Base-by-base conservation (phyloP, 2,329 filamentous ascomycete species). In the Simplicillium sp. region DNA sequence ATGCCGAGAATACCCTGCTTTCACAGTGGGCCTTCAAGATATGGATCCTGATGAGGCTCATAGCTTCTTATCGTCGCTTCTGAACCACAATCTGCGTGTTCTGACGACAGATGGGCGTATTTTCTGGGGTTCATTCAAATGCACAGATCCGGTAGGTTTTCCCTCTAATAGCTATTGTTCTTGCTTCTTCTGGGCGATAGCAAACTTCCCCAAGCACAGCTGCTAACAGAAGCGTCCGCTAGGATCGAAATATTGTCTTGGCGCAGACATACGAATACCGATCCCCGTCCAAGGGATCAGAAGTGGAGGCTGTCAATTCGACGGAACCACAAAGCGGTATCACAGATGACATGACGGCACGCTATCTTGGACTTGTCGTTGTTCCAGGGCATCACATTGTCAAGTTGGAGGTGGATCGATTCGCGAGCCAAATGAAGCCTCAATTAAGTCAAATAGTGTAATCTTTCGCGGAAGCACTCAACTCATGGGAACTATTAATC, bases 101-200 rank as follows among this genome's bases (percentile, higher is more conserved):
- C 77, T 84, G 52, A 86, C 84, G 12, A 85, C 80, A 4, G 90
- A 97, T 58, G 79, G 77, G 13, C 85, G 92, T 45, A 80, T 95
- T 59, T 98, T 97, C 61, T 78, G 88, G 41, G 92, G 92, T 15
- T 74, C 80, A 48, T 85, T 98, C 65, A 96, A 94, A 64, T 98
- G 92, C 67, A 96, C 89, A 25, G 92, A 98, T 67, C 80, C 84
- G 44, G 88, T 94, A 66, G 38, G 75, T 70, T 36, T 28, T 7
- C 17, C 11, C 29, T 13, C 34, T 20, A 17, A 11, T 12, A 11
- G 16, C 4, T 25, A 28, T 37, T n/a, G n/a, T n/a, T 33, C 31
- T 6, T 25, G 5, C 20, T 25, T 25, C 20, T 9, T 6, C 20
- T 6, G 5, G 9, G 20, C 5, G 9, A 25, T 25, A 9, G 5